Evolutionary conservation across 1,284 basidiomycete genomes (phyloP), one percentile per base, ranked within the genome.

Genomic region (Cryptococcus hybrid): DNA sequence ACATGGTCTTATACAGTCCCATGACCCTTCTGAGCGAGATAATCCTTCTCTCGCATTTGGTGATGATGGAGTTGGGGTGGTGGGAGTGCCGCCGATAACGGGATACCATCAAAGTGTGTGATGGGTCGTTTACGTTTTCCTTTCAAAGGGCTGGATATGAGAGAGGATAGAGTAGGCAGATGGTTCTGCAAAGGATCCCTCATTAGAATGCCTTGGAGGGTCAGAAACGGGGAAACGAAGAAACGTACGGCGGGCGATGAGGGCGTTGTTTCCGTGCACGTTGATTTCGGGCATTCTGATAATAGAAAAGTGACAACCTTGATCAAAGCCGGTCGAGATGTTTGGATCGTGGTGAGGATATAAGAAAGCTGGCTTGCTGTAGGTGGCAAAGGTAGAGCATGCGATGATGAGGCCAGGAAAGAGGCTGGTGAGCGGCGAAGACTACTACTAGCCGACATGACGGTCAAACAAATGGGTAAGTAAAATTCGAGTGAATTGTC

Each of bases 111-210:
- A 30, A 40, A 51, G 40, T 55, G 55, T 8, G 60, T 61, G 34
- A 57, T 51, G 35, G 60, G 54, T 24, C 60, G 52, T 42, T 61
- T 61, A 7, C 60, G 60, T 39, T 61, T 61, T n/a, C 46, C 46
- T 15, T 13, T 18, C 34, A 54, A 24, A 3, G 38, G 5, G 13
- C 5, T 6, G 3, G 8, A 43, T 3, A 24, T 38, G 18, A 50
- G 30, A 15, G 43, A 40, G 2, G 12, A 13, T n/a, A 47, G 36
- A 30, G 30, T 30, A 30, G 30, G 30, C 30, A 30, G 30, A 30
- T 4, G 30, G 3, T 30, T 30, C 3, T 3, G 30, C 30, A 3
- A 30, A 30, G 30, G 30, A 30, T 4, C 3, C 30, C 3, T 30
- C 3, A 4, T 30, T 30, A 30, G 30, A 30, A 30, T 30, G 30